Evolutionary conservation across 305 asterid species (phyloP).

Genomic region (Solanum hybrid): DNA sequence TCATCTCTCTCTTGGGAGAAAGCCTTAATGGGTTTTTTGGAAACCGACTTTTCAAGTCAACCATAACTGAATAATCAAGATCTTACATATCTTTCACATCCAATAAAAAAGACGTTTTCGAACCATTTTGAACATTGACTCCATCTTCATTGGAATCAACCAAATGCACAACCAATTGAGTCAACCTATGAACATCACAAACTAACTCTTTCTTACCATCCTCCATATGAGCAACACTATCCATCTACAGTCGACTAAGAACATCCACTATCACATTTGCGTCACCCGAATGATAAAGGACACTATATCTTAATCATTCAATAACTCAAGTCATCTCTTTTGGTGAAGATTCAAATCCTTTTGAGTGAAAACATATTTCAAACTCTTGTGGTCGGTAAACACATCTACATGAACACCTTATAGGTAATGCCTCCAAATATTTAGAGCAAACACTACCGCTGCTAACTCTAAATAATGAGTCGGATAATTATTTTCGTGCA

Average conservation of each 20-base stretch:
- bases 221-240: background rate
- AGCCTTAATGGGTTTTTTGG: background rate
- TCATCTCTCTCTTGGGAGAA: background rate
- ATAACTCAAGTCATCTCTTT: background rate
- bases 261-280: background rate
- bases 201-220: background rate
- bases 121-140: background rate
- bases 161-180: background rate
- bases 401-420: background rate
- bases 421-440: background rate
- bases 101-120: background rate
- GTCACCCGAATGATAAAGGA: background rate
- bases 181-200: background rate
- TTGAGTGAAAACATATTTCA: background rate
- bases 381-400: background rate
- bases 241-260: background rate
- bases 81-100: background rate
- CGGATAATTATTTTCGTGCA: background rate
- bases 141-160: background rate
- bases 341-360: background rate
- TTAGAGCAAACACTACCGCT: background rate
- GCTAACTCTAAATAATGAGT: background rate
- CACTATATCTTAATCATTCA: background rate
- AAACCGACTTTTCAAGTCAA: background rate
- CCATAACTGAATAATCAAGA: background rate